These are phyloP conservation scores for Plantago elongata DNA, from an alignment of 257 asterid species.

Conservation along the genomic window DNA sequence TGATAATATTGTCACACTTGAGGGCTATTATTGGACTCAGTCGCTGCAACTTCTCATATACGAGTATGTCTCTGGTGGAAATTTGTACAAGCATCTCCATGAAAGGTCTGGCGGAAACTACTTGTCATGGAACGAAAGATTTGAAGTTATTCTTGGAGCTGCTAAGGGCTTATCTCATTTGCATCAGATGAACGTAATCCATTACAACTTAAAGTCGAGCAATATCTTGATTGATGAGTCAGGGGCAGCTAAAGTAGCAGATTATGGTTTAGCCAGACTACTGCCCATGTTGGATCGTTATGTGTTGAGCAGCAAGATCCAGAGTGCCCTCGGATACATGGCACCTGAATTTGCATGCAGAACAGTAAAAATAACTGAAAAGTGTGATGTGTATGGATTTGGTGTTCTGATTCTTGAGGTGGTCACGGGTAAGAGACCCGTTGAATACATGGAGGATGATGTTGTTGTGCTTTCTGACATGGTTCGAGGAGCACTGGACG, in stretches of 20 bases:
- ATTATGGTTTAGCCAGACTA: constrained; percentile 70
- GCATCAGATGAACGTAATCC: constrained; percentile 67
- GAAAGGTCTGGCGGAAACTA: constrained; percentile 46
- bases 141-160: constrained; percentile 59
- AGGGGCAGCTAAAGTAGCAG: constrained; percentile 77
- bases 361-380: constrained; percentile 80
- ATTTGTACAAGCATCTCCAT: constrained; percentile 67
- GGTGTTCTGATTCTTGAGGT: constrained; percentile 72
- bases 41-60: constrained; percentile 79
- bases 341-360: constrained; percentile 91
- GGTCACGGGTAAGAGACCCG: constrained; percentile 77
- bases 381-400: constrained; percentile 85
- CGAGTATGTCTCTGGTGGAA: constrained; percentile 76
- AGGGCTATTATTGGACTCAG: constrained; percentile 91
- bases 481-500: constrained; percentile 83
- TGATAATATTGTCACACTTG: constrained; percentile 58
- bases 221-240: constrained; percentile 56
- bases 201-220: constrained; percentile 84
- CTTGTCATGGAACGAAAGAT: constrained; percentile 74
- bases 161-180: constrained; percentile 73
- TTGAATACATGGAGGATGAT: constrained; percentile 93
- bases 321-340: constrained; percentile 91
- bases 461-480: constrained; percentile 83
- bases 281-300: constrained; percentile 76
- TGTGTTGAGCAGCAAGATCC: constrained; percentile 79